A percentile compares a stretch with the other conserved stretches of the same genome.
phyloP scores from a whole-genome alignment of 1,284 basidiomycete genomes.

The Fomitopsis palustris region DNA sequence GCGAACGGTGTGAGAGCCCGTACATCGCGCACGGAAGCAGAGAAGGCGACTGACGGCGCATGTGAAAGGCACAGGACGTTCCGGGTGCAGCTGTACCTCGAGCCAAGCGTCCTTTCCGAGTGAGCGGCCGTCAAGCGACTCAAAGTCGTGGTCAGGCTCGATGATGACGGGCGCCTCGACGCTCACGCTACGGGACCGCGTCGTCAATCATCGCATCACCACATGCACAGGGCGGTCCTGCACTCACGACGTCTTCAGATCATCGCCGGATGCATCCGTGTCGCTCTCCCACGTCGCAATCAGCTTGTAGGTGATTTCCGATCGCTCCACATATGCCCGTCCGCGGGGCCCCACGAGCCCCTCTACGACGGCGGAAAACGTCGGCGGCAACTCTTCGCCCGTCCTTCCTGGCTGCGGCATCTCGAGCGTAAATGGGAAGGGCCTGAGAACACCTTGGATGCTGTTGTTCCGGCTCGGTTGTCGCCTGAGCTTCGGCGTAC shows the following conservation, averaged over 20 bases:
- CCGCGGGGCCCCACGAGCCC: constrained; percentile 25
- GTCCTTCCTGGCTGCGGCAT: constrained; percentile 45
- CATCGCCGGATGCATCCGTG: constrained; percentile 31
- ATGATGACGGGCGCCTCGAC: constrained; percentile 61
- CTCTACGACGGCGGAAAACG: constrained; percentile 38
- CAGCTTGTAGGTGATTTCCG: constrained; percentile 52
- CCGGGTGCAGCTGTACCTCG: constrained; percentile 60
- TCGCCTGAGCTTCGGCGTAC: constrained; percentile 28
- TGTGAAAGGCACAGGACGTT: constrained; percentile 58
- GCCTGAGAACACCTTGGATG: constrained; percentile 26
- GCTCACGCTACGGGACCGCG: constrained; percentile 28
- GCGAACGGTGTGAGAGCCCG: not conserved
- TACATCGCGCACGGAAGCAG: constrained; percentile 3
- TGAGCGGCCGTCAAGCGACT: constrained; percentile 47
- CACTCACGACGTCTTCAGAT: constrained; percentile 48
- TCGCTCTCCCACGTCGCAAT: constrained; percentile 56
- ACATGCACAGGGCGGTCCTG: constrained; percentile 1
- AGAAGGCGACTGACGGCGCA: constrained; percentile 48
- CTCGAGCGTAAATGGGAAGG: constrained; percentile 56
- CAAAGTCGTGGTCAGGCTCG: constrained; percentile 56
- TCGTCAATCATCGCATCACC: constrained; percentile 8
- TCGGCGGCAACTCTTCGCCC: constrained; percentile 60
- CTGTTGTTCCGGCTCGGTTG: constrained; percentile 22
- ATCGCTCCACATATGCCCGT: constrained; percentile 37
- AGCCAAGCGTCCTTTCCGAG: constrained; percentile 53